These are phyloP conservation scores for Conticribra guillardii DNA, from an alignment of 108 stramenopile species.

Conservation along the genomic window DNA sequence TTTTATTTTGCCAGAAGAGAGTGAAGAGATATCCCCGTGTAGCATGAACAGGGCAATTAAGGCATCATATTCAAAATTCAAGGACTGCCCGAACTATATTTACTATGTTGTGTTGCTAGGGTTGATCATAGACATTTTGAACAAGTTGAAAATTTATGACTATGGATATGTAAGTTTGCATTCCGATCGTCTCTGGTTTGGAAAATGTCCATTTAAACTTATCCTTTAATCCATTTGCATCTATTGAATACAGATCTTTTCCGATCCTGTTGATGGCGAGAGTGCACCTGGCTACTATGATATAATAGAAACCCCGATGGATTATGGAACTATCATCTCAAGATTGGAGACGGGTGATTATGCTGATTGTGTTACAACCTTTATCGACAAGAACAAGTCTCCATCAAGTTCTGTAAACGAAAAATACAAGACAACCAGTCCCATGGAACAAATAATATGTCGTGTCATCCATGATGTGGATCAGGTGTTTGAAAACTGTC, in stretches of 20 bases:
- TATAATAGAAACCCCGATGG: constrained; percentile 39
- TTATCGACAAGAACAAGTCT: constrained; percentile 21
- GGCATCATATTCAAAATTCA: constrained; percentile 37
- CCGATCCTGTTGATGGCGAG: constrained; percentile 27
- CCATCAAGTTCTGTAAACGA: too few relatives aligned
- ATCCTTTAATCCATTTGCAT: not conserved
- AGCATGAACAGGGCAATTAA: constrained; percentile 23
- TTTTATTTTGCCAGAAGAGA: constrained; percentile 8
- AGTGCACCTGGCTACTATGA: constrained; percentile 23
- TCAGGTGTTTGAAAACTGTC: constrained; percentile 39
- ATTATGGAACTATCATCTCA: constrained; percentile 37
- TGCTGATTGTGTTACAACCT: constrained; percentile 19
- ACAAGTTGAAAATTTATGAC: constrained; percentile 37
- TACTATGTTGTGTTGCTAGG: constrained; percentile 26
- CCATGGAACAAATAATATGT: not conserved
- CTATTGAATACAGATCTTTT: constrained; percentile 34
- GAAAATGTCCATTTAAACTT: not conserved
- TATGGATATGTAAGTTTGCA: constrained; percentile 13
- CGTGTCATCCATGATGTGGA: constrained; percentile 39
- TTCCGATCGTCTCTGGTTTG: not conserved
- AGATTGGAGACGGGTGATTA: constrained; percentile 42
- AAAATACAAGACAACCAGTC: too few relatives aligned
- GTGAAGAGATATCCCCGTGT: constrained; percentile 30
- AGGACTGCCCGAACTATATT: constrained; percentile 25
- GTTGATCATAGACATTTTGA: constrained; percentile 22